Evolutionary conservation across 2,329 filamentous ascomycete genomes (phyloP).

Genomic region (Verticillium nonalfalfae): DNA sequence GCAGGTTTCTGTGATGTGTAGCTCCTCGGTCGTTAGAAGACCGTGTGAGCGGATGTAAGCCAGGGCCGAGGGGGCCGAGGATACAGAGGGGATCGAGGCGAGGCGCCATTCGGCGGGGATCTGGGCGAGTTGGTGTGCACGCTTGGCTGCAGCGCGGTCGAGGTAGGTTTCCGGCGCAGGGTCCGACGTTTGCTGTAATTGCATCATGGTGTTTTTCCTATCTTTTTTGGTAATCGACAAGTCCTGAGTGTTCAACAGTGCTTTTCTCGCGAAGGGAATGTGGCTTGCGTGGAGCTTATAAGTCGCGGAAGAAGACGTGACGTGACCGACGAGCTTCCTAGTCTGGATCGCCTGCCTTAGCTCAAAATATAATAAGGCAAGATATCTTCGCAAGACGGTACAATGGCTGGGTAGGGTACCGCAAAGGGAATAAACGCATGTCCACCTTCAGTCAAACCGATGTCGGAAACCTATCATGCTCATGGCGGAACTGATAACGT

Average conservation of each 20-base stretch:
- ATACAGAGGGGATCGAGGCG: background rate
- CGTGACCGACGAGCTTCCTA: background rate
- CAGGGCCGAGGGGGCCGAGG: background rate
- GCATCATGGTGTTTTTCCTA: background rate
- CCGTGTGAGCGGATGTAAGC: constrained; percentile 13
- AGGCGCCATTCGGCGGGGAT: constrained; percentile 4
- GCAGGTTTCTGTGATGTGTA: constrained; percentile 28
- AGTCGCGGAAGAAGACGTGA: background rate
- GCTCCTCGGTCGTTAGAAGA: constrained; percentile 23
- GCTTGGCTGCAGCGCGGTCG: background rate
- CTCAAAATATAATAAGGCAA: too few species aligned
- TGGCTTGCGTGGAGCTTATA: background rate
- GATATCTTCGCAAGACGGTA: too few species aligned
- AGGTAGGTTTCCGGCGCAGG: background rate
- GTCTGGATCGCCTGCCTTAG: background rate
- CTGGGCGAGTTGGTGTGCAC: background rate
- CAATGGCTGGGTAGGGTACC: background rate
- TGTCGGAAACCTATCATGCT: background rate
- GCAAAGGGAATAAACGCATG: background rate
- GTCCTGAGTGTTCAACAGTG: background rate
- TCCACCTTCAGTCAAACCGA: background rate
- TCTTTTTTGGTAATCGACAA: too few species aligned
- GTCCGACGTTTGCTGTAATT: background rate
- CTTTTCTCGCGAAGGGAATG: background rate
- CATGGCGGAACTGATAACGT: background rate